These are phyloP conservation scores for Dendrothele bispora DNA, from an alignment of 768 basidiomycete species.

Conservation along the genomic window DNA sequence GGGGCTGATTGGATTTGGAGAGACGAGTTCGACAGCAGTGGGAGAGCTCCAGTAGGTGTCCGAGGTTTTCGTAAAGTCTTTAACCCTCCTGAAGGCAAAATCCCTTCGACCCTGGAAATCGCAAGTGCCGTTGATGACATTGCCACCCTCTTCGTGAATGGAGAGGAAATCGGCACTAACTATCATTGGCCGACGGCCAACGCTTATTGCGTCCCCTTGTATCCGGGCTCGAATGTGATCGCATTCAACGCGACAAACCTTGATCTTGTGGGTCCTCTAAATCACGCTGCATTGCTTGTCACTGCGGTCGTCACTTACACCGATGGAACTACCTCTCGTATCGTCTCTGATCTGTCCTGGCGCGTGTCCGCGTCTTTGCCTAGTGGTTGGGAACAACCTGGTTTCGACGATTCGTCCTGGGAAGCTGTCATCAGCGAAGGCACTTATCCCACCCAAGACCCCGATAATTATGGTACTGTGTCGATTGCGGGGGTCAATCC, in stretches of 20 bases:
- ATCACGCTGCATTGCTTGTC: conserved; percentile 26
- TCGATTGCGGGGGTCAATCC: conserved; percentile 14
- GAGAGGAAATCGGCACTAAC: conserved; percentile 18
- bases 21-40: conserved; percentile 10
- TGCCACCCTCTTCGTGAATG: conserved; percentile 29
- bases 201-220: conserved; percentile 18
- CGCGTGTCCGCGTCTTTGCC: conserved; percentile 20
- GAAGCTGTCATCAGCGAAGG: conserved; percentile 13
- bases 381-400: conserved; percentile 21
- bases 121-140: conserved; percentile 26
- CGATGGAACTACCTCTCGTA: conserved; percentile 23
- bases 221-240: conserved; percentile 16
- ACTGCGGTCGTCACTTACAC: conserved; percentile 23
- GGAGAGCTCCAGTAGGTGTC: conserved; percentile 8
- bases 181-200: conserved; percentile 16
- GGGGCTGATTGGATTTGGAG: conserved; percentile 32
- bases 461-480: too few relatives aligned
- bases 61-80: conserved; percentile 28
- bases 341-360: conserved; percentile 24
- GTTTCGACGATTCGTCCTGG: conserved; percentile 23
- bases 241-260: conserved; percentile 29
- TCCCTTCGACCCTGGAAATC: conserved; percentile 17
- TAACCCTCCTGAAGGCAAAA: conserved; percentile 22
- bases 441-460: too few relatives aligned
- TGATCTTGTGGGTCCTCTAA: conserved; percentile 12